Conservation (phyloP, 139 green algal species). For the Asterochloris sp. region DNA sequence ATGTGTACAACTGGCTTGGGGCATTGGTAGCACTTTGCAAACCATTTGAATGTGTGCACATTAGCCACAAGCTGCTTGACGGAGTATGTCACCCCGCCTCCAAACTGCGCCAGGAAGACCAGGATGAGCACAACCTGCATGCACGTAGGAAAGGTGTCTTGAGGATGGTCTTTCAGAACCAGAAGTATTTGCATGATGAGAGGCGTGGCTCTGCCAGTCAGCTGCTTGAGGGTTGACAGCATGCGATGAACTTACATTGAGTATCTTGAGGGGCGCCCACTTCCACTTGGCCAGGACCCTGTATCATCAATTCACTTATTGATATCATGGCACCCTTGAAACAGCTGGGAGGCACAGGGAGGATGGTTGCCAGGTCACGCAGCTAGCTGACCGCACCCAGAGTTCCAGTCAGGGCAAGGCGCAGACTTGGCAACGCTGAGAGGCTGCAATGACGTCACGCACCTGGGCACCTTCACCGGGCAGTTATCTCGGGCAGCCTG, state of each 20-base stretch:
- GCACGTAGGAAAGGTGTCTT: too few species aligned
- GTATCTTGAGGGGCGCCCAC: neutral
- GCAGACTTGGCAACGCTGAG: neutral
- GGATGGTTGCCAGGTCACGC: neutral
- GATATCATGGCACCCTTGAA: neutral
- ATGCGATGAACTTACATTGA: slow-evolving; percentile 5
- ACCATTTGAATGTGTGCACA: slow-evolving; percentile 8
- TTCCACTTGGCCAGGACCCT: neutral
- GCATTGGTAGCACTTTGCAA: slow-evolving; percentile 22
- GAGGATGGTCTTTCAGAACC: too few species aligned
- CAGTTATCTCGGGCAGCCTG: neutral
- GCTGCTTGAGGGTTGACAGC: slow-evolving; percentile 1
- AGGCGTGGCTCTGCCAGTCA: too few species aligned
- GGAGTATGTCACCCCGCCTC: neutral
- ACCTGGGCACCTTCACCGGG: slow-evolving; percentile 1
- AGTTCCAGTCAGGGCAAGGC: neutral
- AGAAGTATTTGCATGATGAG: too few species aligned
- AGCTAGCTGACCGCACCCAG: neutral
- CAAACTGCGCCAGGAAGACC: neutral
- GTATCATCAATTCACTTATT: neutral
- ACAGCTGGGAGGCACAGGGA: neutral
- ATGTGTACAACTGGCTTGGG: neutral
- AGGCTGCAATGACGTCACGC: neutral
- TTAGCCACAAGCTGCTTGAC: slow-evolving; percentile 13
- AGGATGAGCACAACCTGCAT: too few species aligned